Evolutionary conservation across 306 rosid species (phyloP), one percentile per base, ranked within the genome.

Genomic region (Cicer cuneatum): DNA sequence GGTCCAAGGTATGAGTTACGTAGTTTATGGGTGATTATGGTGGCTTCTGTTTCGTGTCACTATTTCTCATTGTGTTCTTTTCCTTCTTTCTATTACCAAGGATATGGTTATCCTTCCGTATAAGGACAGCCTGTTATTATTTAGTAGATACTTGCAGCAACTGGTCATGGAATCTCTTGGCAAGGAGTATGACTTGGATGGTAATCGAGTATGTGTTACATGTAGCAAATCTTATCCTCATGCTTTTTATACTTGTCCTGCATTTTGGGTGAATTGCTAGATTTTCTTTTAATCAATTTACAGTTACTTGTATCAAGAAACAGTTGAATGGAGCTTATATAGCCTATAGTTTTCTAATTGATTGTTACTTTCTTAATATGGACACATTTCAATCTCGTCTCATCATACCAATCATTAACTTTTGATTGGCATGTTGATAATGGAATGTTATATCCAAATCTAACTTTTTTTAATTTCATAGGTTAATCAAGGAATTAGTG

Each of bases 91-190:
- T 35, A 63, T 69, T 77, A 19, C 40, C 46, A 72, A 94, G 99
- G 99, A 94, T 87, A 94, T 94, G 99, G 99, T 94, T 43, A 92
- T 94, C 64, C 99, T 94, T 80, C 99, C 99, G 24, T 94, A 94
- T 74, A 94, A 94, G 85, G 99, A 94, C 73, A 90, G 96, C 86
- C 79, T 94, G 62, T 70, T 94, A 79, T 84, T 94, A 78, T 92
- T 94, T 71, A 94, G 97, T 82, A 88, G 99, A 63, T 94, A 94
- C 88, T 86, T 94, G 83, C 99, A 94, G 82, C 99, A 94, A 84
- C 78, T 94, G 81, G 99, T 94, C 83, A 94, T 94, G 99, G 99
- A 94, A 86, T 94, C 99, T 66, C 80, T 94, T 72, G 99, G 99
- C 78, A 94, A 94, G 79, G 99, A 94, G 87, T 94, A 88, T 85